phyloP scores from a whole-genome alignment of 2,329 filamentous ascomycete species.

The Pseudogymnoascus sp. region DNA sequence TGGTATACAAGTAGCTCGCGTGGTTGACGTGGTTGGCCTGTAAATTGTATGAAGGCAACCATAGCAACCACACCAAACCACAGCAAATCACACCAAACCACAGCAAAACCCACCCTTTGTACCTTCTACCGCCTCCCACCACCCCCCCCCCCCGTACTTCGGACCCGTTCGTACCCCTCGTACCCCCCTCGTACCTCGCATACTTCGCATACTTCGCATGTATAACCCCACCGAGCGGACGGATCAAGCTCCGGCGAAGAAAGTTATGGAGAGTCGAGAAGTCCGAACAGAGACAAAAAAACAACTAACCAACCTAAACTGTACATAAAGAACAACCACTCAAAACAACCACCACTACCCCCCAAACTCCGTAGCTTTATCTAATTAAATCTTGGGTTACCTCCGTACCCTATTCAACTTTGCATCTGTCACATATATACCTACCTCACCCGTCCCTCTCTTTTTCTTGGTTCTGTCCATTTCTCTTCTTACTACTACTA shows the following conservation, averaged over 20 bases:
- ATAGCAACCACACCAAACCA: no score
- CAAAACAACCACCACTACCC: neutral
- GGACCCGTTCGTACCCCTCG: neutral
- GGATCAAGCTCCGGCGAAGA: neutral
- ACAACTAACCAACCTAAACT: no score
- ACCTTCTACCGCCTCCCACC: neutral
- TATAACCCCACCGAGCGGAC: neutral
- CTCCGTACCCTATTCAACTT: neutral
- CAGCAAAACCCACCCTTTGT: neutral
- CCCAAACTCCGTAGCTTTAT: neutral
- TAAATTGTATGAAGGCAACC: no score
- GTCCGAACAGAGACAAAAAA: neutral
- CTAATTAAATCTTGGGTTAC: neutral
- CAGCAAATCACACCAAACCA: no score
- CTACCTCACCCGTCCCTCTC: neutral
- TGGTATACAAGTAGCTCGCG: neutral
- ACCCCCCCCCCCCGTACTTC: neutral
- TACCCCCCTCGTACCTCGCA: neutral
- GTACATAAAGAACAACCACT: no score
- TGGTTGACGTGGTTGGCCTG: neutral
- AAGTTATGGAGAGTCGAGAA: neutral
- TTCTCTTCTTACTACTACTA: neutral
- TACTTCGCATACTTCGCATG: neutral
- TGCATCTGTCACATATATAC: neutral
- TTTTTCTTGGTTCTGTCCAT: neutral